Evolutionary conservation across 148 eudicot genomes (phyloP).

Genomic region (Silene latifolia): DNA sequence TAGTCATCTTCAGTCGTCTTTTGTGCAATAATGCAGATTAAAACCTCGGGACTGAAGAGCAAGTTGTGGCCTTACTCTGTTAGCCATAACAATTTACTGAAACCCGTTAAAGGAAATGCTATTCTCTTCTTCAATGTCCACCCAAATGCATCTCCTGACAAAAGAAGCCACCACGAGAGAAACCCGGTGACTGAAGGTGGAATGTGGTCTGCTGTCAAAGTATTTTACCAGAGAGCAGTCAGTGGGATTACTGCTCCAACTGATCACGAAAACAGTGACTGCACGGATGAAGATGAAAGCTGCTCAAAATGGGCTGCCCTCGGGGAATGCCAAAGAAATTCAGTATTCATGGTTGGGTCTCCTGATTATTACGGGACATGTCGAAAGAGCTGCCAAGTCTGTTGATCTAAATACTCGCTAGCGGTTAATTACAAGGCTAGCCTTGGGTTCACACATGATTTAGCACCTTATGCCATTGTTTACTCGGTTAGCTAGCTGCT

Average conservation of each 20-base stretch:
- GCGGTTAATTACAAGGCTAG: no score
- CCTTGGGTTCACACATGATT: no score
- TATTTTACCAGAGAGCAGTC: slow-evolving; percentile 43
- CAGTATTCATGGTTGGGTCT: slow-evolving; percentile 87
- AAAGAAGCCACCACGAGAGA: slow-evolving; percentile 58
- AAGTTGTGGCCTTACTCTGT: slow-evolving; percentile 46
- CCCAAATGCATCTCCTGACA: slow-evolving; percentile 66
- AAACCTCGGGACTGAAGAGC: slow-evolving; percentile 34
- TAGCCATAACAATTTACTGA: slow-evolving; percentile 32
- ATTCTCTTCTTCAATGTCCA: slow-evolving; percentile 70
- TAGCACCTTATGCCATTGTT: background rate
- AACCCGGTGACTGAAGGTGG: slow-evolving; percentile 67
- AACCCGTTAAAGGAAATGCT: slow-evolving; percentile 79
- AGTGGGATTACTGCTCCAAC: slow-evolving; percentile 6
- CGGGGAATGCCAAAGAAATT: slow-evolving; percentile 79
- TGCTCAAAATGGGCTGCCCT: slow-evolving; percentile 81
- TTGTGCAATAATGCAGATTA: slow-evolving; percentile 31
- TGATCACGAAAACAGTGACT: slow-evolving; percentile 38
- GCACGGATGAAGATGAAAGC: slow-evolving; percentile 81
- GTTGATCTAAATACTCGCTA: slow-evolving; percentile 29
- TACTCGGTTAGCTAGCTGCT: background rate
- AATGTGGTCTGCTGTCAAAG: slow-evolving; percentile 75
- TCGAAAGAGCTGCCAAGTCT: slow-evolving; percentile 83
- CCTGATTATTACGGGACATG: slow-evolving; percentile 95
- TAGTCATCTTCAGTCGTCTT: background rate